A percentile compares a stretch with the other conserved stretches of the same genome.
phyloP scores from a whole-genome alignment of 768 basidiomycete species.

The Leccinum sublutescens region DNA sequence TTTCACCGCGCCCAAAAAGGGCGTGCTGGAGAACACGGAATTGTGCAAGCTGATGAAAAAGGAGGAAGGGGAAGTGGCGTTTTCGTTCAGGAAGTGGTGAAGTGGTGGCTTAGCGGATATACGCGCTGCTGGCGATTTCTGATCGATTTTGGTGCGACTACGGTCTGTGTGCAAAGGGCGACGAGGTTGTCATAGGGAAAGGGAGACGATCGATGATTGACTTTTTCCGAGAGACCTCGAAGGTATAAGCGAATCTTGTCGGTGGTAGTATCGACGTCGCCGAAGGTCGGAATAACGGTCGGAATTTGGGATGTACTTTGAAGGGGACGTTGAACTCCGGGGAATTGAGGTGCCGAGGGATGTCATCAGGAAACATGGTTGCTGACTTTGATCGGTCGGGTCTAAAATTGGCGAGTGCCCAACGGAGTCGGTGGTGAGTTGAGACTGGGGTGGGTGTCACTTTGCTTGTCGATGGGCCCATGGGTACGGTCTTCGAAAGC shows the following conservation, averaged over 20 bases:
- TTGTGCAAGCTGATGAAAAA: constrained; percentile 4
- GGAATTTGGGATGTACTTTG: background rate
- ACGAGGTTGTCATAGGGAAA: background rate
- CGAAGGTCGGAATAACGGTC: background rate
- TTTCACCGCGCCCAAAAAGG: constrained; percentile 16
- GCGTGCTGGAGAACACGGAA: constrained; percentile 15
- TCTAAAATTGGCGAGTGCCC: background rate
- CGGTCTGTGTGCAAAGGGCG: background rate
- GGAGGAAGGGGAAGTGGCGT: background rate
- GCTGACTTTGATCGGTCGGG: background rate
- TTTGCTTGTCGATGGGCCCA: background rate
- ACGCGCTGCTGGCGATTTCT: background rate
- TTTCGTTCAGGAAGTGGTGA: background rate
- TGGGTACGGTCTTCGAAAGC: background rate
- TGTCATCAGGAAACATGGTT: background rate
- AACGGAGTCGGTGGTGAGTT: background rate
- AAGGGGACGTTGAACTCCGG: background rate
- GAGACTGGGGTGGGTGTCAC: background rate
- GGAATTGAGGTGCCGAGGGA: background rate
- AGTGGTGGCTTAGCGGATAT: background rate
- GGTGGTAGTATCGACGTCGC: background rate
- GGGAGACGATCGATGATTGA: background rate
- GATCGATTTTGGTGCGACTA: background rate
- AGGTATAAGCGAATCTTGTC: constrained; percentile 2
- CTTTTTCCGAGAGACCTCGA: background rate